phyloP scores from a whole-genome alignment of 2,329 filamentous ascomycete genomes.

The Lojkania enalia region DNA sequence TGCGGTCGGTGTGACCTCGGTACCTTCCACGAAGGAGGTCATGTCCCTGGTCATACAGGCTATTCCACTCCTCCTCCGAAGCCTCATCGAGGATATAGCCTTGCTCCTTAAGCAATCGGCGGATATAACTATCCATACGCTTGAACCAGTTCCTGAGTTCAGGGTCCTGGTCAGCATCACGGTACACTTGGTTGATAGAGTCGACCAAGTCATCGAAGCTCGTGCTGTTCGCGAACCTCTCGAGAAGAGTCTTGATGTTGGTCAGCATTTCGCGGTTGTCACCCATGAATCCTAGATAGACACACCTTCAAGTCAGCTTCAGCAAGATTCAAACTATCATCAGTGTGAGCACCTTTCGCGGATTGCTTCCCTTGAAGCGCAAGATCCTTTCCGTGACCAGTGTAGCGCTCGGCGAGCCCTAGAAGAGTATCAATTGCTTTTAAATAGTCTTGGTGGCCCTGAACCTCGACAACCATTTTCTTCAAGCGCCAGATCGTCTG shows the following conservation, averaged over 20 bases:
- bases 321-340: slow-evolving; percentile 67
- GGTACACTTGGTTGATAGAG: slow-evolving; percentile 82
- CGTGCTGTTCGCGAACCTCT: slow-evolving; percentile 94
- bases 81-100: slow-evolving; percentile 86
- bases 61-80: slow-evolving; percentile 80
- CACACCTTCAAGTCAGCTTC: slow-evolving; percentile 77
- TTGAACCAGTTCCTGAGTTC: slow-evolving; percentile 92
- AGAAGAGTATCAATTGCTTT: slow-evolving; percentile 88
- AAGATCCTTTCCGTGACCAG: slow-evolving; percentile 69
- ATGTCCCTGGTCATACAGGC: slow-evolving; percentile 80
- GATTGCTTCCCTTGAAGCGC: slow-evolving; percentile 67
- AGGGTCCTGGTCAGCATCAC: slow-evolving; percentile 80
- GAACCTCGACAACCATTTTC: slow-evolving; percentile 97
- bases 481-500: slow-evolving; percentile 90
- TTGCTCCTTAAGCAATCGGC: slow-evolving; percentile 82
- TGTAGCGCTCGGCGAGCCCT: slow-evolving; percentile 81
- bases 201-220: slow-evolving; percentile 85
- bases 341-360: slow-evolving; percentile 71
- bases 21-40: slow-evolving; percentile 90
- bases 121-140: slow-evolving; percentile 73
- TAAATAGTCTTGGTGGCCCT: slow-evolving; percentile 92
- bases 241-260: slow-evolving; percentile 72
- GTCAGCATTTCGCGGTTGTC: slow-evolving; percentile 54
- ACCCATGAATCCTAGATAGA: slow-evolving; percentile 45
- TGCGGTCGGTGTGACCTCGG: slow-evolving; percentile 78